Conservation (phyloP, 2,329 filamentous ascomycete genomes). For the Cladorrhinum sp. region DNA sequence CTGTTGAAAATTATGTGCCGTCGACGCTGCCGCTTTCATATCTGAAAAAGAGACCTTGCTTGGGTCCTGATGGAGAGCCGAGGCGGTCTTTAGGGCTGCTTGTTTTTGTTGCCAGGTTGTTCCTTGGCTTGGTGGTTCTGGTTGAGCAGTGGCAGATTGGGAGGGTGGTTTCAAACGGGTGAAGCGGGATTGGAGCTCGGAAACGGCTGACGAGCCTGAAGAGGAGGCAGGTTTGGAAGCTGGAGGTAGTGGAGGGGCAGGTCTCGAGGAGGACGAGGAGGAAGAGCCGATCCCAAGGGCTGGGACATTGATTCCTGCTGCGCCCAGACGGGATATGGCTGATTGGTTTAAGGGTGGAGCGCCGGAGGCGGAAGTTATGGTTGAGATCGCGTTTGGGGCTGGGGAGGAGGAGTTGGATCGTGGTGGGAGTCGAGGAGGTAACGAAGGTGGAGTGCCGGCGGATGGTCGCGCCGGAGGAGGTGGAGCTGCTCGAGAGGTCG, state of each 20-base stretch:
- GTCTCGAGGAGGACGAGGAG: constrained; percentile 9
- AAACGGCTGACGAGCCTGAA: constrained; percentile 46
- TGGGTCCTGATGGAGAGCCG: constrained; percentile 57
- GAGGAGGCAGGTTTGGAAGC: constrained; percentile 7
- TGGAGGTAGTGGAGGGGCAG: constrained; percentile 31
- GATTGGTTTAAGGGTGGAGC: constrained; percentile 44
- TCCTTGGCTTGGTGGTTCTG: constrained; percentile 41
- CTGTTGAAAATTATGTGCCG: constrained; percentile 66
- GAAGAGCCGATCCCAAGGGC: constrained; percentile 65
- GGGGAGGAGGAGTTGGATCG: constrained; percentile 52
- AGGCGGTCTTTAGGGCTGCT: constrained; percentile 59
- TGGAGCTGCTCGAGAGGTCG: constrained; percentile 1
- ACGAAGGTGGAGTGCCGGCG: constrained; percentile 43
- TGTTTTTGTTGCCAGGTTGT: constrained; percentile 65
- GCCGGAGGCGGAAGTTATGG: constrained; percentile 29
- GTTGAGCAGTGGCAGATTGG: constrained; percentile 29
- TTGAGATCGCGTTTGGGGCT: constrained; percentile 39
- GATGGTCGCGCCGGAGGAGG: constrained; percentile 18
- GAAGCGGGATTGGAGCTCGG: constrained; percentile 65
- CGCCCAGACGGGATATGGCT: constrained; percentile 63
- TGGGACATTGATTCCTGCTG: constrained; percentile 75
- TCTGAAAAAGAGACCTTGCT: constrained; percentile 60
- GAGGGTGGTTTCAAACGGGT: constrained; percentile 24
- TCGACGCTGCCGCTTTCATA: constrained; percentile 54
- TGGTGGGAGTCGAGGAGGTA: constrained; percentile 70